Evolutionary conservation across 2,329 filamentous ascomycete species (phyloP).

Genomic region (Penicillium sp.): DNA sequence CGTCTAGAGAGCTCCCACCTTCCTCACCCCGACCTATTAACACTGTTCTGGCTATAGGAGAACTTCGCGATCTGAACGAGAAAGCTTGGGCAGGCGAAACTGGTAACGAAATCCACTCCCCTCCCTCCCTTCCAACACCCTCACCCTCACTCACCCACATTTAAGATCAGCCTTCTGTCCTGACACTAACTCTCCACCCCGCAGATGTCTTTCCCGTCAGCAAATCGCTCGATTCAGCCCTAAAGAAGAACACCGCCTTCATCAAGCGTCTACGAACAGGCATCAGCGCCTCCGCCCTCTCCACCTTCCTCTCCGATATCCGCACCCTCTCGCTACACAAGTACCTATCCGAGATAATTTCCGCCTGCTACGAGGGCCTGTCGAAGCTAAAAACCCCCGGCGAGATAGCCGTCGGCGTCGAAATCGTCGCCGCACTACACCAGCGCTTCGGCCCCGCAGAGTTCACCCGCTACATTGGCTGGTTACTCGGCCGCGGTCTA

Average conservation of each 20-base stretch:
- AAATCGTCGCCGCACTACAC: constrained; percentile 92
- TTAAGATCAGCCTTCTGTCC: neutral
- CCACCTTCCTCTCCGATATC: constrained; percentile 88
- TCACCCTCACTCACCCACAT: neutral
- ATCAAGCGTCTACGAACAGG: constrained; percentile 94
- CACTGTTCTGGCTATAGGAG: constrained; percentile 60
- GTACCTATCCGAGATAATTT: constrained; percentile 95
- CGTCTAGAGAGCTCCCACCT: neutral
- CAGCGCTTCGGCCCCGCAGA: constrained; percentile 89
- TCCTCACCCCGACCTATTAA: constrained; percentile 1
- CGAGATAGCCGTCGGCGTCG: constrained; percentile 90
- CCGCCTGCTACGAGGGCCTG: constrained; percentile 91
- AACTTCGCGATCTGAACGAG: constrained; percentile 86
- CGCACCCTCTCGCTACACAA: constrained; percentile 89
- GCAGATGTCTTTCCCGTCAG: constrained; percentile 78
- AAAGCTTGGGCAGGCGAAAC: constrained; percentile 86
- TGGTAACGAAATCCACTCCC: constrained; percentile 59
- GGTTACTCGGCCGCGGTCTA: constrained; percentile 88
- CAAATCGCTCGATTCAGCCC: constrained; percentile 83
- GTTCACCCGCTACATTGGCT: constrained; percentile 89
- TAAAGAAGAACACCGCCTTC: constrained; percentile 98
- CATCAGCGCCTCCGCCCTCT: constrained; percentile 76
- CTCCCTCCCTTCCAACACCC: constrained; percentile 8
- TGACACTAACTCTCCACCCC: constrained; percentile 22
- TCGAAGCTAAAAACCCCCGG: constrained; percentile 87